Percentiles rank a stretch among this genome's conserved stretches.
These are phyloP conservation scores for Fraxinus platypoda DNA, from an alignment of 305 asterid species.

Conservation along the genomic window DNA sequence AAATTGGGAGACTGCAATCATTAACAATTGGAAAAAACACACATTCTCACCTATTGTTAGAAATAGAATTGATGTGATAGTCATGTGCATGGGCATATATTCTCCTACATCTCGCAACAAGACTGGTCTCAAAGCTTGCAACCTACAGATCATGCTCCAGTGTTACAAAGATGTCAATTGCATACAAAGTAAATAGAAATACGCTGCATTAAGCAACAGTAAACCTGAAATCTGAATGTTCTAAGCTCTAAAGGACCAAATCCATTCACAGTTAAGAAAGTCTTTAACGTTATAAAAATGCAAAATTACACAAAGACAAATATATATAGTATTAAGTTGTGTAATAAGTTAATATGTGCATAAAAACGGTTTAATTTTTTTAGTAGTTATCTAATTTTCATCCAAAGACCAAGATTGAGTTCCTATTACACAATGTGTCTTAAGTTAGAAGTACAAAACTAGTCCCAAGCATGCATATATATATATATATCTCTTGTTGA, in stretches of 20 bases:
- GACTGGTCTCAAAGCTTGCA: slow-evolving; percentile 82
- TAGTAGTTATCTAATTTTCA: neutral
- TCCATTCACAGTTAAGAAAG: neutral
- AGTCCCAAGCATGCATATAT: neutral
- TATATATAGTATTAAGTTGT: neutral
- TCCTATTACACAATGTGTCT: neutral
- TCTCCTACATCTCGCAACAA: slow-evolving; percentile 92
- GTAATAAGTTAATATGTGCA: neutral
- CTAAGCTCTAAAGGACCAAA: neutral
- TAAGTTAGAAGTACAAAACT: neutral
- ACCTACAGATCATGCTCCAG: slow-evolving; percentile 51
- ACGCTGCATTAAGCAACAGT: neutral
- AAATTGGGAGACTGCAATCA: neutral
- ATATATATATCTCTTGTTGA: too few relatives aligned
- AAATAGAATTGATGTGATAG: slow-evolving; percentile 95
- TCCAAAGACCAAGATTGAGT: neutral
- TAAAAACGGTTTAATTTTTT: neutral
- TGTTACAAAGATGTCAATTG: neutral
- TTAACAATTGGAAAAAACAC: slow-evolving; percentile 18
- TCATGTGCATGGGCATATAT: slow-evolving; percentile 98
- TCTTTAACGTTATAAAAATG: neutral
- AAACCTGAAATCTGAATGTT: neutral
- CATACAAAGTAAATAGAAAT: neutral
- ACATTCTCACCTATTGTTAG: slow-evolving; percentile 83
- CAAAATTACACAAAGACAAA: neutral